A percentile compares a stretch with the other conserved stretches of the same genome.
These are phyloP conservation scores for Musa acuminata DNA, from an alignment of 176 grass and related monocot genomes.

Conservation along the genomic window DNA sequence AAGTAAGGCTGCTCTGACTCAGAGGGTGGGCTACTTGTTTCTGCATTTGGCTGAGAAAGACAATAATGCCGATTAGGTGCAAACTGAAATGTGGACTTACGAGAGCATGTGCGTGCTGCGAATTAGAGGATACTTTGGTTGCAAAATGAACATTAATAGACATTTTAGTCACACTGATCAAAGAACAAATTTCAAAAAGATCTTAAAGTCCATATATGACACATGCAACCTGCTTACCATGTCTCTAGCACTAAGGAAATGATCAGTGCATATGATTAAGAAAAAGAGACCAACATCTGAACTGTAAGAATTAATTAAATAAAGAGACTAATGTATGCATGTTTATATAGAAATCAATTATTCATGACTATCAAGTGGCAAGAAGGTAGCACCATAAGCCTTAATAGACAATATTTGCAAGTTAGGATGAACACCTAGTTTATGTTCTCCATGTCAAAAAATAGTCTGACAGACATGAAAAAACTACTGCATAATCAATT, in stretches of 20 bases:
- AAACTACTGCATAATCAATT: neutral
- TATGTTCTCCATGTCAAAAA: neutral
- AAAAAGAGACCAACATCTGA: neutral
- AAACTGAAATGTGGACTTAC: neutral
- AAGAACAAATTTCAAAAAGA: neutral
- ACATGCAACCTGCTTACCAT: neutral
- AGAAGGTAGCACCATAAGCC: neutral
- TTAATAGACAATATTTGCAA: neutral
- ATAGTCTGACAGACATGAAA: neutral
- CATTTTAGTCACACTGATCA: neutral
- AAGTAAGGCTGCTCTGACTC: neutral
- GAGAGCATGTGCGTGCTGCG: neutral
- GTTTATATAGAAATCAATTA: neutral
- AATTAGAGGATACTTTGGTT: neutral
- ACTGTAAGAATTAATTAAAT: neutral
- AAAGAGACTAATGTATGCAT: neutral
- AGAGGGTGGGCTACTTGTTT: neutral
- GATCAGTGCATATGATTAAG: neutral
- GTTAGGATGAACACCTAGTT: neutral
- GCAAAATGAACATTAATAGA: too few species aligned
- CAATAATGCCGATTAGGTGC: neutral
- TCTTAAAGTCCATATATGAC: neutral
- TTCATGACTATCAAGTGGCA: neutral
- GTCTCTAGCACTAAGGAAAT: too few species aligned
- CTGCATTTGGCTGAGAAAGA: neutral